Percentiles rank a stretch among this genome's conserved stretches.
Conservation (phyloP, 2,329 filamentous ascomycete genomes). For the Xylaria sp. region DNA sequence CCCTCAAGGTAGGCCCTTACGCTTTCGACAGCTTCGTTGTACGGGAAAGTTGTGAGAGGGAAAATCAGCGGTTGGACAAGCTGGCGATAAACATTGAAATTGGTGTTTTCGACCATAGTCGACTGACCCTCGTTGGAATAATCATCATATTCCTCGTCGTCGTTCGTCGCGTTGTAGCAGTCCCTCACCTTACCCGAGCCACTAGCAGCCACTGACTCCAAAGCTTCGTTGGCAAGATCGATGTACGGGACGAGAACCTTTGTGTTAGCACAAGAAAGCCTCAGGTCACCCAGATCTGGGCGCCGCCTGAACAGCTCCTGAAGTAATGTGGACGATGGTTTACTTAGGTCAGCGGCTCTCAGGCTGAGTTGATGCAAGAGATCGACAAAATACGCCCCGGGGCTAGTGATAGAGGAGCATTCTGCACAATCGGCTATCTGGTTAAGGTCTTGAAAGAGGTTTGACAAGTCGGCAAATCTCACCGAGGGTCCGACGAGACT, state of each 20-base stretch:
- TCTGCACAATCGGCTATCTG: neutral
- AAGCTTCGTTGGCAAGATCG: neutral
- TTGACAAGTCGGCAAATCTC: neutral
- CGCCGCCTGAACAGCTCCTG: neutral
- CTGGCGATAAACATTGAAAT: neutral
- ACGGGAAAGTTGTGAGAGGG: neutral
- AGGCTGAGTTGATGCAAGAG: neutral
- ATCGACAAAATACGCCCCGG: constrained; percentile 1
- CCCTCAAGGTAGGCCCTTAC: neutral
- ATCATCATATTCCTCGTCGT: neutral
- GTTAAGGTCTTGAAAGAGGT: neutral
- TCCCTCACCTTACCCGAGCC: neutral
- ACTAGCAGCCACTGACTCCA: neutral
- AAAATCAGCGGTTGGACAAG: neutral
- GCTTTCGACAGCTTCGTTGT: constrained; percentile 1
- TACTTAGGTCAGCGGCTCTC: neutral
- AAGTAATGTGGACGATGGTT: neutral
- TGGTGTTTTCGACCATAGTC: neutral
- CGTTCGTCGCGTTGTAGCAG: neutral
- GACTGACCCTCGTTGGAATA: neutral
- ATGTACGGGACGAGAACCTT: neutral
- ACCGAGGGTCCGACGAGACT: neutral
- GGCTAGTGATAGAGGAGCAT: constrained; percentile 1
- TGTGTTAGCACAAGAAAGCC: neutral
- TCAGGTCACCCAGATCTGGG: neutral